Evolutionary conservation across 2,329 filamentous ascomycete genomes (phyloP).

Genomic region (Claviceps sp.): DNA sequence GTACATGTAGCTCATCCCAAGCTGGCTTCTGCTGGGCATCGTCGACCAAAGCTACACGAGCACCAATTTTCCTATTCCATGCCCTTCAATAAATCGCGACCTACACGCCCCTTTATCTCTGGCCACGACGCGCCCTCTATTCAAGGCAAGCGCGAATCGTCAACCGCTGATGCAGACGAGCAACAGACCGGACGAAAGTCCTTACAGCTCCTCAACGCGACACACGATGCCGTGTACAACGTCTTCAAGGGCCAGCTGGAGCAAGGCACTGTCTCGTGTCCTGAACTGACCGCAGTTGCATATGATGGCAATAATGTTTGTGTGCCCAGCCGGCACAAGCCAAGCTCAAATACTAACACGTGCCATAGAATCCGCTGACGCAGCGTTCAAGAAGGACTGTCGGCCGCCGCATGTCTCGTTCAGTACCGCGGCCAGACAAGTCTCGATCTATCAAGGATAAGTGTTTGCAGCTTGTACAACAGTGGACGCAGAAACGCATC

Average conservation of each 20-base stretch:
- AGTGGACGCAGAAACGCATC: conserved; percentile 5
- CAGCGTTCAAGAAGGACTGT: background rate
- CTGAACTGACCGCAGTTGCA: conserved; percentile 1
- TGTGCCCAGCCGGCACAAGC: background rate
- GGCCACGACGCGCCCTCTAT: background rate
- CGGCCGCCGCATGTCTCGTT: conserved; percentile 2
- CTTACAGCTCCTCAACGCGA: background rate
- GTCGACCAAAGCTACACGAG: background rate
- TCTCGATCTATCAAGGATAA: background rate
- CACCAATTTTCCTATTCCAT: background rate
- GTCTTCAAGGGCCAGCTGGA: background rate
- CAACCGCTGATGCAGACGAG: background rate
- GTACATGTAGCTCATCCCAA: background rate
- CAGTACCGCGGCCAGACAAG: conserved; percentile 1
- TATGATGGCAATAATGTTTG: conserved; percentile 1
- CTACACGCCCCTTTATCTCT: background rate
- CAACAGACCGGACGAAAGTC: background rate
- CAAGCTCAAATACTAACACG: background rate
- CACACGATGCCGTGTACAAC: background rate
- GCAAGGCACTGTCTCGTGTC: conserved; percentile 5
- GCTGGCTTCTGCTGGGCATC: background rate
- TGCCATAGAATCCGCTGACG: background rate
- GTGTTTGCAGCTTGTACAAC: background rate
- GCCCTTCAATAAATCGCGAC: background rate
- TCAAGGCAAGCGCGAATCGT: background rate